phyloP scores from a whole-genome alignment of 164 flowering plant species.

The Cinnamomum micranthum region DNA sequence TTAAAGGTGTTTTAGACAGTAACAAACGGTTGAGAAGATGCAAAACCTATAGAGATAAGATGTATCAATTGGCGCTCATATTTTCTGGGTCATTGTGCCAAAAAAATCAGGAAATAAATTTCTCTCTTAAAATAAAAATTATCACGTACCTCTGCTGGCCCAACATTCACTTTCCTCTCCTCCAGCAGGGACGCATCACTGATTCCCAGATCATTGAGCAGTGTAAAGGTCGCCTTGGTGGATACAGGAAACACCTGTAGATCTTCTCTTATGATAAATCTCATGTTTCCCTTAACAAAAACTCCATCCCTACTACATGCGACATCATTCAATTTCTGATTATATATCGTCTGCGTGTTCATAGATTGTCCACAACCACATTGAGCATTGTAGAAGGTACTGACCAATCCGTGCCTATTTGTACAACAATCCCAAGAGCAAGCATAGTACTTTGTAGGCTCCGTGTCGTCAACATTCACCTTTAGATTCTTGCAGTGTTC shows the following conservation, averaged over 20 bases:
- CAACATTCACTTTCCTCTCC: neutral
- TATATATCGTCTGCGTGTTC: neutral
- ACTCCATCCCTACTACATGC: neutral
- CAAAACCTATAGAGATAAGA: neutral
- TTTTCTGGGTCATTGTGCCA: too few species aligned
- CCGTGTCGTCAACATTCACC: neutral
- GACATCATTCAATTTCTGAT: neutral
- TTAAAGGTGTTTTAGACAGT: neutral
- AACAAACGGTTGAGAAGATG: neutral
- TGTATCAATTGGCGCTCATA: too few species aligned
- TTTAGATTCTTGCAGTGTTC: neutral
- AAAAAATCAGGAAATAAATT: too few species aligned
- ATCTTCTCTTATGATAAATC: neutral
- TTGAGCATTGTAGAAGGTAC: neutral
- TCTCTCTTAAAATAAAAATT: too few species aligned
- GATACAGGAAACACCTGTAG: neutral
- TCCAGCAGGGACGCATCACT: neutral
- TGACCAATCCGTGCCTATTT: neutral
- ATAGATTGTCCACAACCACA: neutral
- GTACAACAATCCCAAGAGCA: neutral
- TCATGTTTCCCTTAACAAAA: neutral
- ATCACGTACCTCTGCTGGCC: neutral
- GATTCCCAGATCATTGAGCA: neutral
- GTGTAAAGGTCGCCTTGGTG: neutral
- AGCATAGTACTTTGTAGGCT: neutral